phyloP scores from a whole-genome alignment of 441 rosid species.

The Corymbia calophylla region DNA sequence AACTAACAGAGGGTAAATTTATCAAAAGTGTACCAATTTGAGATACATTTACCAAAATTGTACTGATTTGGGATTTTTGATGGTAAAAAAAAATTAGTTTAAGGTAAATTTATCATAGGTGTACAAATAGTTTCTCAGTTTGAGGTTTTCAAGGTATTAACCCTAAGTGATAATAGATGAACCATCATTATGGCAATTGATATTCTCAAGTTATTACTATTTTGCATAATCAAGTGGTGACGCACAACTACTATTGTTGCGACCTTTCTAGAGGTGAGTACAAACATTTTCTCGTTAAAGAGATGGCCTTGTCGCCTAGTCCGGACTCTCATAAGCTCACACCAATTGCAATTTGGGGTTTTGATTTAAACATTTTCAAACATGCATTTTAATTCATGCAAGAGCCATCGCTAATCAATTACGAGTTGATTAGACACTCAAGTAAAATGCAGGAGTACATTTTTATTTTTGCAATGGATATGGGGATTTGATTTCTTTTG shows the following conservation, averaged over 20 bases:
- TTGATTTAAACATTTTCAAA: neutral
- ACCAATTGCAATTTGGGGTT: neutral
- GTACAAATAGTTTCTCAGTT: too few relatives aligned
- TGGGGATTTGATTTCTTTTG: neutral
- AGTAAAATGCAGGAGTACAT: neutral
- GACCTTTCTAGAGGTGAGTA: neutral
- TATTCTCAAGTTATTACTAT: neutral
- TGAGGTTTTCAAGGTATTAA: too few relatives aligned
- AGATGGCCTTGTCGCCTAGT: fast-evolving
- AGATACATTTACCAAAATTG: too few relatives aligned
- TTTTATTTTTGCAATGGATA: neutral
- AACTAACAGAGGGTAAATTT: too few relatives aligned
- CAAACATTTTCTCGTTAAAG: neutral
- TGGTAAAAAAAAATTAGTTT: too few relatives aligned
- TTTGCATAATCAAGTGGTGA: neutral
- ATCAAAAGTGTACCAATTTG: too few relatives aligned
- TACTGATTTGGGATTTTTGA: too few relatives aligned
- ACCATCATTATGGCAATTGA: neutral
- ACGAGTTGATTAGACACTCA: neutral
- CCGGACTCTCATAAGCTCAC: neutral
- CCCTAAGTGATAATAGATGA: neutral
- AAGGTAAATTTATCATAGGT: too few relatives aligned
- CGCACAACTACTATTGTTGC: neutral
- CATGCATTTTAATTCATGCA: neutral
- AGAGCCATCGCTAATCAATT: neutral